Evolutionary conservation across 805 yeast species (phyloP).

Genomic region (Pachysolen tannophilus): DNA sequence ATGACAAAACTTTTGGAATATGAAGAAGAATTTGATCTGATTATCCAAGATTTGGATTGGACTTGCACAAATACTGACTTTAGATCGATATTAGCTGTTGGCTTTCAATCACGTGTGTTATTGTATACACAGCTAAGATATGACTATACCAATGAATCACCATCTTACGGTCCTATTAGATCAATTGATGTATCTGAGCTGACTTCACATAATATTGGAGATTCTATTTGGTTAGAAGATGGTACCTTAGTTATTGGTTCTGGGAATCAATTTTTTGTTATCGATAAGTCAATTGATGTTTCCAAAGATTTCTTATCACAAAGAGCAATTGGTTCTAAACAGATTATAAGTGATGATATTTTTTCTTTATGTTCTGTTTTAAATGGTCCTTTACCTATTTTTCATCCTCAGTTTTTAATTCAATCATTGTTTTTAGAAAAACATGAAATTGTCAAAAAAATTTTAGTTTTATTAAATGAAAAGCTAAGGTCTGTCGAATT

Average conservation of each 20-base stretch:
- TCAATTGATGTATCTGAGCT: slow-evolving; percentile 60
- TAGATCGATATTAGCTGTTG: slow-evolving; percentile 66
- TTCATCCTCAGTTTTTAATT: slow-evolving; percentile 83
- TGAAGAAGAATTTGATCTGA: slow-evolving; percentile 29
- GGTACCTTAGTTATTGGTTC: slow-evolving; percentile 78
- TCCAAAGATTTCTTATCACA: slow-evolving; percentile 39
- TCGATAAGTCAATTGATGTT: slow-evolving; percentile 60
- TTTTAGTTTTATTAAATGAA: slow-evolving; percentile 46
- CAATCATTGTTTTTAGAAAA: slow-evolving; percentile 66
- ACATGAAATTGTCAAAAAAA: slow-evolving; percentile 41
- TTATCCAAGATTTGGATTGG: slow-evolving; percentile 79
- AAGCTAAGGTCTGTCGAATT: slow-evolving; percentile 48
- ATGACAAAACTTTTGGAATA: slow-evolving; percentile 61
- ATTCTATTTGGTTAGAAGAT: slow-evolving; percentile 76
- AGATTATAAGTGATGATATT: slow-evolving; percentile 46
- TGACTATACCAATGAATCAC: slow-evolving; percentile 77
- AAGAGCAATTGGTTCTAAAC: slow-evolving; percentile 50
- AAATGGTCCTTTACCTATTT: slow-evolving; percentile 85
- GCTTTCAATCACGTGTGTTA: slow-evolving; percentile 55
- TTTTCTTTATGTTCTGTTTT: slow-evolving; percentile 67
- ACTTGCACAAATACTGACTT: slow-evolving; percentile 58
- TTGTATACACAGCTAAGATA: slow-evolving; percentile 78
- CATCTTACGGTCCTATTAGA: slow-evolving; percentile 72
- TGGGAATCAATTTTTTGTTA: slow-evolving; percentile 83
- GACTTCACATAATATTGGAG: slow-evolving; percentile 81